Base-by-base conservation (phyloP, 2,329 filamentous ascomycete genomes). In the Aspergillus fructus region DNA sequence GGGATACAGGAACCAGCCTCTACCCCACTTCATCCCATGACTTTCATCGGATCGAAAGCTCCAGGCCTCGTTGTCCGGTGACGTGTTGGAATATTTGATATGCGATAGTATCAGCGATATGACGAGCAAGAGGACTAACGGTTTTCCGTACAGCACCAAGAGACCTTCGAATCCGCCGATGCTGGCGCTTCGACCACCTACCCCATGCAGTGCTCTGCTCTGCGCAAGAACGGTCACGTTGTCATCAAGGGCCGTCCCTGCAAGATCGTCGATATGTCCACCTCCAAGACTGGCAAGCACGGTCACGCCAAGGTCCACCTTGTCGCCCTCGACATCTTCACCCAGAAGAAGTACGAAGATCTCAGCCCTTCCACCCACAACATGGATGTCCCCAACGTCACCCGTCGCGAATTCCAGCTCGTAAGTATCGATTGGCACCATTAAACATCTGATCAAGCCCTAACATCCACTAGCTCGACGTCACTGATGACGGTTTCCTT, bases 191-290 rank as follows among this genome's bases (percentile, higher is more conserved):
- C 94, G 70, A 76, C 83, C 75, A 99, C 94, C 76, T 97, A 78
- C 84, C 94, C 94, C 72, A 96, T 96, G 91, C 94, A 99, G 87
- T 99, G 94, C 83, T 99, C 96, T 83, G 93, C 96, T 74, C 87
- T 99, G 85, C 90, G 94, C 79, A 97, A 99, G 93, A 96, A 96
- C 89, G 93, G 94, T 69, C 89, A 90, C 86, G 94, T 99, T 80
- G 89, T 93, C 79, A 97, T 99, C 84, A 99, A 99, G 89, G 83
- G 85, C 82, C 94, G 94, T 73, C 96, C 94, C 73, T 99, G 94
- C 93, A 99, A 97, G 90, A 99, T 99, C 74, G 91, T 97, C 80
- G 94, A 99, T 77, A 99, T 99, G 96, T 96, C 92, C 71, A 99
- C 94, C 84, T 99, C 94, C 80, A 99, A 99, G 93, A 99, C 94